Evolutionary conservation across 176 grass and related monocot genomes (phyloP), one percentile per base, ranked within the genome.

Genomic region (Zoysia pacifica): DNA sequence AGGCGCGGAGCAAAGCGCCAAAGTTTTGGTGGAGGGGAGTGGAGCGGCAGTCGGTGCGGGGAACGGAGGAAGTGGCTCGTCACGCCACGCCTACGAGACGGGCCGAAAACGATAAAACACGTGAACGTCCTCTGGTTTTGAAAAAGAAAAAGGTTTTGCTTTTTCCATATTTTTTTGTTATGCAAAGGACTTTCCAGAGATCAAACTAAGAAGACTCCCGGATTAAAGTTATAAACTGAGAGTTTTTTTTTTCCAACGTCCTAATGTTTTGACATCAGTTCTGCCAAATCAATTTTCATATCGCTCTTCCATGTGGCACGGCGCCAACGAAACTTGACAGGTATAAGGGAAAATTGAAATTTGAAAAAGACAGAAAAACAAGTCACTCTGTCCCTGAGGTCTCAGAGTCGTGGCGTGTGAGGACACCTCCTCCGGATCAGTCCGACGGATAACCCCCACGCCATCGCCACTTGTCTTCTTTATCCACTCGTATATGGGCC

Each of bases 391-490:
- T 28, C 28, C 0, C 28, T 0, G 28, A 28, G 28, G 28, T 28
- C 28, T 36, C 3, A 11, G 59, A 62, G 19, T 19, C 59, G 59
- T 62, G 59, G 8, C 59, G 19, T 62, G 19, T 62, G 59, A 62
- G 59, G 59, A 62, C 20, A 62, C 59, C 59, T 62, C 59, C 20
- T 62, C 56, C 56, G 56, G 56, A 60, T 60, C n/a, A 60, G 56
- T 28, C 6, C 56, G n/a, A 6, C 56, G 2, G 18, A 16, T 7
- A 18, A 19, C 2, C 55, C n/a, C 56, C 6, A 18, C 18, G n/a
- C 8, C 20, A 9, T 60, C n/a, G n/a, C 36, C 19, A 19, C 6
- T 2, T 58, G 16, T 18, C 8, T 47, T 1, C 1, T 1, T 58
- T 58, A 6, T 56, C 53, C 53, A n/a, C 53, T 7, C 53, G 4